phyloP scores from a whole-genome alignment of 129 eudicot genomes.

The Silybum marianum region DNA sequence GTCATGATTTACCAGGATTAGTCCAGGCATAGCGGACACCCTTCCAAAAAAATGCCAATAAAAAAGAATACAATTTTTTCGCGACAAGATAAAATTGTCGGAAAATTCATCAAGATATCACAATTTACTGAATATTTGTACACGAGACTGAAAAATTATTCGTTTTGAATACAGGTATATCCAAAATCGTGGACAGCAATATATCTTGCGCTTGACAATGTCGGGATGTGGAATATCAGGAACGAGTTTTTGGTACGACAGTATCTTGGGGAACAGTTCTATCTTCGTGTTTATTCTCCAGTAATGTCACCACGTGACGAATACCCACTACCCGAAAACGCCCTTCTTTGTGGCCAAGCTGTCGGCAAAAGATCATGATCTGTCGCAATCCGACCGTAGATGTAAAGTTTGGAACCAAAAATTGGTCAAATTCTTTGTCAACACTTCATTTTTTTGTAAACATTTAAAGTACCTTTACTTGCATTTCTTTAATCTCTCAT shows the following conservation, averaged over 20 bases:
- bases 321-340: constrained; percentile 68
- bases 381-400: not conserved
- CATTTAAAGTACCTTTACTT: constrained; percentile 8
- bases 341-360: constrained; percentile 84
- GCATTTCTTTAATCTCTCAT: not conserved
- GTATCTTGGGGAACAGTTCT: constrained; percentile 84
- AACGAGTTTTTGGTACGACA: constrained; percentile 77
- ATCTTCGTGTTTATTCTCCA: constrained; percentile 72
- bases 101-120: not conserved
- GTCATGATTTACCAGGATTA: too few relatives aligned
- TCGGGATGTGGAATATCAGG: constrained; percentile 94
- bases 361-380: constrained; percentile 21
- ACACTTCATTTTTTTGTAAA: constrained; percentile 32
- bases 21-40: too few relatives aligned
- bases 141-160: not conserved
- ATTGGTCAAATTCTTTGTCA: constrained; percentile 33
- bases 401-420: not conserved
- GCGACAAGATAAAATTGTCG: not conserved
- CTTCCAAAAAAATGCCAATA: too few relatives aligned
- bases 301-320: constrained; percentile 65
- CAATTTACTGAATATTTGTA: not conserved
- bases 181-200: constrained; percentile 85
- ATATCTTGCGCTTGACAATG: constrained; percentile 70
- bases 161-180: constrained; percentile 57
- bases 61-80: not conserved